These are phyloP conservation scores for Coccinonectria pachysandricola DNA, from an alignment of 2,329 filamentous ascomycete genomes.

Conservation along the genomic window DNA sequence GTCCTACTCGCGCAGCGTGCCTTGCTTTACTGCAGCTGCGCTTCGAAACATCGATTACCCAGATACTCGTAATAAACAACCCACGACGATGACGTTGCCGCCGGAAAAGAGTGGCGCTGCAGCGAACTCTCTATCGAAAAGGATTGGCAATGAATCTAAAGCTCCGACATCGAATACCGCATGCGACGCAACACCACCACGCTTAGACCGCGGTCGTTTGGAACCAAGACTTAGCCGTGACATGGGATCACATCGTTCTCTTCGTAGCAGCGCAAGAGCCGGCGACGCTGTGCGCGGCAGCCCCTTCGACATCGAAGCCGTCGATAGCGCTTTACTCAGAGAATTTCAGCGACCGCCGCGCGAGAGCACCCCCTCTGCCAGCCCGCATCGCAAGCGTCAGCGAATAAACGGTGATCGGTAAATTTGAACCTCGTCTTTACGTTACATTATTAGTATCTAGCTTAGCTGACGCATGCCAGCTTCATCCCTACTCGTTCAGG, in stretches of 20 bases:
- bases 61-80: too few relatives aligned
- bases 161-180: too few relatives aligned
- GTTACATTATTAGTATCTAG: too few relatives aligned
- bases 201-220: constrained; percentile 31
- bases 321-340: constrained; percentile 40
- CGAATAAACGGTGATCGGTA: constrained; percentile 54
- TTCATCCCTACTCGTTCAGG: constrained; percentile 94
- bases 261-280: constrained; percentile 25
- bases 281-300: constrained; percentile 27
- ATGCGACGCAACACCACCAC: too few relatives aligned
- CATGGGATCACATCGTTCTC: constrained; percentile 20
- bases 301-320: constrained; percentile 37
- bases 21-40: constrained; percentile 4
- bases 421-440: constrained; percentile 8
- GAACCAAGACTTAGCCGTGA: constrained; percentile 32
- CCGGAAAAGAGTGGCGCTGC: constrained; percentile 19
- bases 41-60: constrained; percentile 4
- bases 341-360: constrained; percentile 41
- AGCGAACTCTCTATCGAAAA: constrained; percentile 24
- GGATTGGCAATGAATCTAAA: constrained; percentile 22
- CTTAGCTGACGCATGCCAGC: too few relatives aligned
- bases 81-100: constrained; percentile 24
- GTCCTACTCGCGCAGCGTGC: constrained; percentile 1
- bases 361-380: constrained; percentile 42
- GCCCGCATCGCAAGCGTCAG: constrained; percentile 48